A percentile compares a stretch with the other conserved stretches of the same genome.
Conservation (phyloP, 2,329 filamentous ascomycete genomes). For the Botrytis paeoniae region DNA sequence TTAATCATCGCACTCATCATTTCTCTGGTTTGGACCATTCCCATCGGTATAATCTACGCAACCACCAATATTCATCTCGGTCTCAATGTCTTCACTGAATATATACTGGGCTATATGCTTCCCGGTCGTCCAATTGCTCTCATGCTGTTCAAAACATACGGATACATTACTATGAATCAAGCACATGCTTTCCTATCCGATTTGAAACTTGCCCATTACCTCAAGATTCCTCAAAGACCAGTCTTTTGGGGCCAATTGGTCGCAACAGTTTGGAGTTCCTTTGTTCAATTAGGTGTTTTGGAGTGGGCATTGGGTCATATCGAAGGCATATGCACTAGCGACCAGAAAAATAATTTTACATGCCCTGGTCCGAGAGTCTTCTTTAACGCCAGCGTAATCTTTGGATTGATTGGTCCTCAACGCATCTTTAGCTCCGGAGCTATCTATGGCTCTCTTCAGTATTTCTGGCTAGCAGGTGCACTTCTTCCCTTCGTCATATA, state of each 20-base stretch:
- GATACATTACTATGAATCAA: conserved; percentile 23
- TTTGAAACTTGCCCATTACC: conserved; percentile 52
- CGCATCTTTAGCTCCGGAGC: conserved; percentile 42
- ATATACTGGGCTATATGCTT: conserved; percentile 70
- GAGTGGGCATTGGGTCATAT: conserved; percentile 62
- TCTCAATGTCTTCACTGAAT: conserved; percentile 71
- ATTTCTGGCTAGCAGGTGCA: conserved; percentile 69
- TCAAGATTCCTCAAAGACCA: conserved; percentile 59
- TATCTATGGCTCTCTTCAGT: conserved; percentile 62
- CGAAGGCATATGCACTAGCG: conserved; percentile 56
- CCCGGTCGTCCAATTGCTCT: conserved; percentile 68
- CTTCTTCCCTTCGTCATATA: conserved; percentile 60
- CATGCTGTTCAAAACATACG: conserved; percentile 64
- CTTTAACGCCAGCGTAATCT: conserved; percentile 68
- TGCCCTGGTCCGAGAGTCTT: conserved; percentile 47
- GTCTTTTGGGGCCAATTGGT: conserved; percentile 66
- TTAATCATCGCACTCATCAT: conserved; percentile 34
- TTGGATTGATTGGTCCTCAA: conserved; percentile 71
- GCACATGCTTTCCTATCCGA: conserved; percentile 27
- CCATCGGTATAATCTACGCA: conserved; percentile 67
- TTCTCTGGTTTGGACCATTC: conserved; percentile 44
- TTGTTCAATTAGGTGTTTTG: conserved; percentile 63
- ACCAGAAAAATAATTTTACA: conserved; percentile 46
- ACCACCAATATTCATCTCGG: conserved; percentile 69
- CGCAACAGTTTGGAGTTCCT: conserved; percentile 63